Percentiles rank a stretch among this genome's conserved stretches.
Conservation (phyloP, 176 grass and related monocot genomes). For the Rhynchospora breviuscula region DNA sequence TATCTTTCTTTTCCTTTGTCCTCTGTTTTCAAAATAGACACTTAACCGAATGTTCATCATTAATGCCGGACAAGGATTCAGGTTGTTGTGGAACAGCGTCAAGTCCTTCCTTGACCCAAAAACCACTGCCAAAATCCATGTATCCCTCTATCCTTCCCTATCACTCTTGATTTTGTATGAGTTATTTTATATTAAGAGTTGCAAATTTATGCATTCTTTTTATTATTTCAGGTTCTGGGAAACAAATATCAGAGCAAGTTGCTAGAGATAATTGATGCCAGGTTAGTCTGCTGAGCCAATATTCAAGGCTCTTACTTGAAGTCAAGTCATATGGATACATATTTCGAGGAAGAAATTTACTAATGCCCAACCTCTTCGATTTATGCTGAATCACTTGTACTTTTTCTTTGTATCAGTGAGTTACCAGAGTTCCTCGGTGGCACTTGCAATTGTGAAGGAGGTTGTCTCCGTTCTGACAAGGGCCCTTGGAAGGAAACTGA, state of each 20-base stretch:
- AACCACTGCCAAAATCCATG: conserved; percentile 95
- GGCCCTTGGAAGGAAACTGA: conserved; percentile 97
- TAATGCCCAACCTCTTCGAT: neutral
- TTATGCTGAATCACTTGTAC: neutral
- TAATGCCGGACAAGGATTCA: conserved; percentile 92
- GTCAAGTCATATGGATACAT: neutral
- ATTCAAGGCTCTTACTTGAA: conserved; percentile 10
- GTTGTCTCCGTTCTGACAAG: conserved; percentile 91
- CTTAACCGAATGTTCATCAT: conserved; percentile 98
- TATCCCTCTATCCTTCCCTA: conserved; percentile 22
- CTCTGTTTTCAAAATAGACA: conserved; percentile 39
- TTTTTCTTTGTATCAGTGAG: conserved; percentile 40
- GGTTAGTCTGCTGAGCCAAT: conserved; percentile 31
- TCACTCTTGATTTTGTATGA: conserved; percentile 1
- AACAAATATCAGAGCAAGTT: conserved; percentile 99
- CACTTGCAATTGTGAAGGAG: conserved; percentile 83
- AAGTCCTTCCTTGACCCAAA: conserved; percentile 98
- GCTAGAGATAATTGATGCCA: conserved; percentile 96
- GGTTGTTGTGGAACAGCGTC: conserved; percentile 84
- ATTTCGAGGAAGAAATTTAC: neutral
- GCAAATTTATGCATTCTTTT: conserved; percentile 12
- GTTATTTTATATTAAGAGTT: neutral
- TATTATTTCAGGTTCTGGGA: conserved; percentile 64
- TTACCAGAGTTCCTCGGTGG: conserved; percentile 90
- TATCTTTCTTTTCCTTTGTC: neutral